Percentiles rank a stretch among this genome's conserved stretches.
phyloP scores from a whole-genome alignment of 495 filamentous ascomycete genomes.

The Penicillium subrubescens region DNA sequence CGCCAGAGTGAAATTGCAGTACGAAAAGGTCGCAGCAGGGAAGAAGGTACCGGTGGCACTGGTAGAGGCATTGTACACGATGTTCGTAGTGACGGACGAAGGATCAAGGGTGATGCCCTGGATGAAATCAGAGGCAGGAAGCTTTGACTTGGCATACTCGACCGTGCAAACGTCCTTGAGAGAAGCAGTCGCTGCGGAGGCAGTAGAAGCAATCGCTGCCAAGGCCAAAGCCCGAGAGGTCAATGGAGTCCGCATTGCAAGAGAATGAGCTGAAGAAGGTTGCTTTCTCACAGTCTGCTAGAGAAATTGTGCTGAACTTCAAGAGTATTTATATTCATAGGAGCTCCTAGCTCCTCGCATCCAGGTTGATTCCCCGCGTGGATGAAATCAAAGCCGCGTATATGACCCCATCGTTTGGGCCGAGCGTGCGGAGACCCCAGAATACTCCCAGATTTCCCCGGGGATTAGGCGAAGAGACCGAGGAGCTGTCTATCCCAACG shows the following conservation, averaged over 20 bases:
- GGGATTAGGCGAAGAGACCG: not conserved
- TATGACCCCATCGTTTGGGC: not conserved
- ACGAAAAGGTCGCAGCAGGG: conserved; percentile 22
- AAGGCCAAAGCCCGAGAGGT: not conserved
- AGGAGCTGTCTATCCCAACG: not conserved
- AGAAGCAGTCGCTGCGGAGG: conserved; percentile 4
- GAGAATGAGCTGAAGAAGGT: not conserved
- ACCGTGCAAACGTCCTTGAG: conserved; percentile 36
- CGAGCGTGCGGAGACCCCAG: conserved; percentile 1
- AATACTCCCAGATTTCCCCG: conserved; percentile 1
- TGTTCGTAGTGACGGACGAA: conserved; percentile 10
- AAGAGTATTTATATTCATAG: not conserved
- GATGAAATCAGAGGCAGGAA: conserved; percentile 29
- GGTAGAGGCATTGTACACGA: conserved; percentile 12
- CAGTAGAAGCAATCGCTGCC: conserved; percentile 1
- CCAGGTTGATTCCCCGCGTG: not conserved
- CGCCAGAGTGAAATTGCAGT: conserved; percentile 50
- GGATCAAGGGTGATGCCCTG: conserved; percentile 37
- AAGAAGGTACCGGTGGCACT: conserved; percentile 25
- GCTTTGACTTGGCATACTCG: conserved; percentile 26
- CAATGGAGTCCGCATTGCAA: not conserved
- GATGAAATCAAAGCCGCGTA: not conserved
- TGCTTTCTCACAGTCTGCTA: not conserved
- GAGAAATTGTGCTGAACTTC: not conserved
- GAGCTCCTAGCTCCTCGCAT: not conserved